Conservation (phyloP, 345 rosid species). For the Mallotus nudiflorus region DNA sequence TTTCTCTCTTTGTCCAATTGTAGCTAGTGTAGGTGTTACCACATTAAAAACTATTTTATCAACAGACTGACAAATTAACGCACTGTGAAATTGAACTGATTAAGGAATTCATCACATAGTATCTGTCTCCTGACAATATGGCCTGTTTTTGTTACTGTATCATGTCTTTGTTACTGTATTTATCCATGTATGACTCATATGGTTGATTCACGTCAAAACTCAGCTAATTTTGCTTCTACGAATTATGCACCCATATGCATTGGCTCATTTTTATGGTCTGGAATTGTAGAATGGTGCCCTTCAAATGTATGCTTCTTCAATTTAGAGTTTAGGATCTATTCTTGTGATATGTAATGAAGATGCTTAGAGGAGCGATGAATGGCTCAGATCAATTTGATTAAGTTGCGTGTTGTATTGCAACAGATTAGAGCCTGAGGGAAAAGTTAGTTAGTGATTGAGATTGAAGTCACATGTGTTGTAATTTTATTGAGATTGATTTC, state of each 20-base stretch:
- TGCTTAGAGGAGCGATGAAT: no score
- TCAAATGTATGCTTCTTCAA: no score
- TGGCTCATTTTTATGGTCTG: background rate
- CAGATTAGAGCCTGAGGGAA: no score
- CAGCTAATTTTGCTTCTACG: background rate
- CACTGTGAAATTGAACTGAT: background rate
- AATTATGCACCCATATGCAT: background rate
- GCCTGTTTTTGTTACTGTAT: background rate
- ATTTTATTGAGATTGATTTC: no score
- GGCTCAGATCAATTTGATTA: no score
- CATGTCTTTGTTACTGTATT: background rate
- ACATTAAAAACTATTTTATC: background rate
- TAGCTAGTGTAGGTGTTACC: background rate
- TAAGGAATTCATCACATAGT: background rate
- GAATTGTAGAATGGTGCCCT: no score
- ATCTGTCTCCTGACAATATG: background rate
- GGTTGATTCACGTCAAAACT: background rate
- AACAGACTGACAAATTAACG: background rate
- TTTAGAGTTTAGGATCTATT: no score
- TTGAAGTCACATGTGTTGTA: no score
- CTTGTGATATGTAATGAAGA: no score
- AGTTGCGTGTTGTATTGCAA: no score
- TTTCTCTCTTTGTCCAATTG: slow-evolving; percentile 10
- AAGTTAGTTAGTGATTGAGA: no score
- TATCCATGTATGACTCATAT: background rate